Base-by-base conservation (phyloP, 352 stramenopile genomes). In the Pythium coloratum region DNA sequence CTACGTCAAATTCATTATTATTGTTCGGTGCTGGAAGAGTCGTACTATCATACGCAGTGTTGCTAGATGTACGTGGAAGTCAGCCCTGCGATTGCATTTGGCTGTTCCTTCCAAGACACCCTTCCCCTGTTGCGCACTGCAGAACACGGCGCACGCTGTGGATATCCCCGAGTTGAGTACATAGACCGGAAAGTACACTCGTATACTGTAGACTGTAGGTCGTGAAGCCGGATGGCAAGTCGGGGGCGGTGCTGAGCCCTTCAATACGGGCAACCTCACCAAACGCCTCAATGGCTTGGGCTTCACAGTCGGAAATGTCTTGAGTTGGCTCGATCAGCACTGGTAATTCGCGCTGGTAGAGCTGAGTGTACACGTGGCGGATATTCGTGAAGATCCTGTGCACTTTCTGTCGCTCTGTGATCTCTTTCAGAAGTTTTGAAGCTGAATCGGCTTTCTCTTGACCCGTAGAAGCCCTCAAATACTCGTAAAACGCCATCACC, bases 181-280 rank as follows among this genome's bases (percentile, higher is more conserved):
- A 71, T 6, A 71, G 20, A 55, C 67, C 65, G 0, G 34, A 28
- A 8, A 71, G 28, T 5, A 67, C 24, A n/a, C 65, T 59, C 1
- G 69, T 76, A 63, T 91, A 92, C 59, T 90, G 81, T n/a, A 91
- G 62, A 51, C 78, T 91, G 75, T 93, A 93, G 69, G 73, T 84
- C 5, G 77, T 87, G 55, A 92, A 78, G 1, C 76, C 82, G 26
- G 58, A 63, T 44, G 68, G 68, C 51, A 80, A 55, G 24, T 76
- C 75, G 0, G 47, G n/a, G 10, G 18, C 1, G 13, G 7, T 18
- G 3, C 4, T 1, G 30, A 20, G 12, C 12, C 6, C 24, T 42
- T 30, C 28, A 4, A 33, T 34, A 33, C 44, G 38, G 53, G 42
- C 46, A 3, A 53, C 20, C 18, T 50, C 14, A 5, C 55, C 55